A percentile compares a stretch with the other conserved stretches of the same genome.
Conservation (phyloP, 2,329 filamentous ascomycete genomes). For the Clarireedia paspali region DNA sequence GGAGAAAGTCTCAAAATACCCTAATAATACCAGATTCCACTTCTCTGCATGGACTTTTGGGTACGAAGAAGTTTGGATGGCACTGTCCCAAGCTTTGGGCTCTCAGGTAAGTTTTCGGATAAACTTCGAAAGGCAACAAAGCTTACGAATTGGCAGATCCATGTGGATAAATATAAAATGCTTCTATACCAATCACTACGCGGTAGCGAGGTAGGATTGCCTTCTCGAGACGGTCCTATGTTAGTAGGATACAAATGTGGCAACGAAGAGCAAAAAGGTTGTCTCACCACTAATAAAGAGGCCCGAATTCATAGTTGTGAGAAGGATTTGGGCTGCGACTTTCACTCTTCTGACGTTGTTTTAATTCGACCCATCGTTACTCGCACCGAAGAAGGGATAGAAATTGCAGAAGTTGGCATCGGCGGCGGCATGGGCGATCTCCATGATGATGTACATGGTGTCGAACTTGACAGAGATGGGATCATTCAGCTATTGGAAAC, state of each 20-base stretch:
- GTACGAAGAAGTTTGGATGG: conserved; percentile 88
- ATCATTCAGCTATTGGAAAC: background rate
- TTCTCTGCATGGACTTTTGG: conserved; percentile 87
- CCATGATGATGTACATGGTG: conserved; percentile 29
- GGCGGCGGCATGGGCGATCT: conserved; percentile 75
- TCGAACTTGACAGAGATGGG: background rate
- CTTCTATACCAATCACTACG: conserved; percentile 59
- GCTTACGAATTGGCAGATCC: conserved; percentile 43
- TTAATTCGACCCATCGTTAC: conserved; percentile 74
- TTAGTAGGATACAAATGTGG: conserved; percentile 69
- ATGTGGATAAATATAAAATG: conserved; percentile 76
- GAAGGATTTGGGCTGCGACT: conserved; percentile 54
- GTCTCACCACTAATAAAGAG: conserved; percentile 55
- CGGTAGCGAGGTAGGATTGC: conserved; percentile 33
- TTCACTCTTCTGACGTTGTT: conserved; percentile 48
- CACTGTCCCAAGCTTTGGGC: conserved; percentile 61
- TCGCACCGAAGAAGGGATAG: conserved; percentile 48
- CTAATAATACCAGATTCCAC: conserved; percentile 70
- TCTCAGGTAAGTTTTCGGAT: conserved; percentile 42
- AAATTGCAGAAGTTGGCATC: conserved; percentile 66
- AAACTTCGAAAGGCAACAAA: too few relatives aligned
- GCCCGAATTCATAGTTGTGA: conserved; percentile 82
- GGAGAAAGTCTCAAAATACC: conserved; percentile 58
- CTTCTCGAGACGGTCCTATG: conserved; percentile 52
- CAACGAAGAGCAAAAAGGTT: conserved; percentile 62